A percentile compares a stretch with the other conserved stretches of the same genome.
phyloP scores from a whole-genome alignment of 495 filamentous ascomycete species.

The Penicillium atrosanguineum region DNA sequence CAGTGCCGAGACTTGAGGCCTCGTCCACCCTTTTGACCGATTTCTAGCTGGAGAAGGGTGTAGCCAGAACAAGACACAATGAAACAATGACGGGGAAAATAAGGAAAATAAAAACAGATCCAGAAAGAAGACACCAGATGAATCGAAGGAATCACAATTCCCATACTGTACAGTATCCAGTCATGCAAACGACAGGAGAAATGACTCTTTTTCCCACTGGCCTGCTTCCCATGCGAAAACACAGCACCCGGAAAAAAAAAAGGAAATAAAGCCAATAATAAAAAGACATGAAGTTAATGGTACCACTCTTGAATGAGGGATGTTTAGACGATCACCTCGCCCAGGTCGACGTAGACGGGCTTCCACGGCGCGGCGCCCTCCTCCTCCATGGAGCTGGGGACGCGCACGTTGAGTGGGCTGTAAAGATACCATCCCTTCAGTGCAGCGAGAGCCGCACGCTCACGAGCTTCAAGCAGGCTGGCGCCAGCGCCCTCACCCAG shows the following conservation, averaged over 20 bases:
- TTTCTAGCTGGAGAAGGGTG: constrained; percentile 15
- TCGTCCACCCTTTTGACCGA: constrained; percentile 16
- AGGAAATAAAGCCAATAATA: constrained; percentile 21
- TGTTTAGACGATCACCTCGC: constrained; percentile 77
- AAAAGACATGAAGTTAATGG: constrained; percentile 28
- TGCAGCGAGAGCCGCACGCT: constrained; percentile 74
- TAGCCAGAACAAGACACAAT: constrained; percentile 14
- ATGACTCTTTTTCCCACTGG: constrained; percentile 22
- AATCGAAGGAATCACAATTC: constrained; percentile 36
- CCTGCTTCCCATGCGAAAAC: constrained; percentile 30
- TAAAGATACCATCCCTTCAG: constrained; percentile 97
- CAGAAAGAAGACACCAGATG: constrained; percentile 35
- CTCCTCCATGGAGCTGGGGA: constrained; percentile 81
- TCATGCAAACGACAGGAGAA: constrained; percentile 31
- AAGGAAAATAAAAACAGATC: constrained; percentile 18
- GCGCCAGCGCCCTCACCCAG: constrained; percentile 80
- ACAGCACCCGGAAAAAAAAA: constrained; percentile 25
- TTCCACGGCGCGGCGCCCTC: constrained; percentile 65
- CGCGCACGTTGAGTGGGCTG: constrained; percentile 64
- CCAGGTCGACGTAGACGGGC: constrained; percentile 82
- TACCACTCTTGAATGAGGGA: constrained; percentile 12
- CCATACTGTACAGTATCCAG: constrained; percentile 47
- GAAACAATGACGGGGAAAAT: constrained; percentile 13
- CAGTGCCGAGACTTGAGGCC: constrained; percentile 10
- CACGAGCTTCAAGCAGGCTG: constrained; percentile 72